Percentiles rank a stretch among this genome's conserved stretches.
phyloP scores from a whole-genome alignment of 1,284 basidiomycete genomes.

The Fistulinella cinereoalba region DNA sequence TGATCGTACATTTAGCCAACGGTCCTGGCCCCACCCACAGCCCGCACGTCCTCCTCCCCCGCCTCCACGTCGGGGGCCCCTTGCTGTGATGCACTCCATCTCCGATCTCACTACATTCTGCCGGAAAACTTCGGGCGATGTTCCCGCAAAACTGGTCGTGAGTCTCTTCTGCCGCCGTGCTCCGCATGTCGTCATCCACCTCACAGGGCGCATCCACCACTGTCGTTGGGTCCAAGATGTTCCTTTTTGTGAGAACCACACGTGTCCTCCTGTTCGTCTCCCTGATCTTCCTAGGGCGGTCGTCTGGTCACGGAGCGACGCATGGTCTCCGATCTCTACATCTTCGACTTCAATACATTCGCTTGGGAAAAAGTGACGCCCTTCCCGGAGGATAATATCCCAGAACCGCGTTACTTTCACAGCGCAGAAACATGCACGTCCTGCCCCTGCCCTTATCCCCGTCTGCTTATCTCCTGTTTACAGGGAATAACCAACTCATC shows the following conservation, averaged over 20 bases:
- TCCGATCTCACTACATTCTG: slow-evolving; percentile 86
- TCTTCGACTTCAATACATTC: slow-evolving; percentile 78
- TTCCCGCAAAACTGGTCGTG: slow-evolving; percentile 86
- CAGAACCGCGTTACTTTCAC: slow-evolving; percentile 85
- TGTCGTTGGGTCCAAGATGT: slow-evolving; percentile 79
- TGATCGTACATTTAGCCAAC: slow-evolving; percentile 23
- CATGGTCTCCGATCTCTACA: slow-evolving; percentile 87
- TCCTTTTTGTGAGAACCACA: slow-evolving; percentile 65
- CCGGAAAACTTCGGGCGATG: slow-evolving; percentile 79
- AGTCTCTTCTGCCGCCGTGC: slow-evolving; percentile 36
- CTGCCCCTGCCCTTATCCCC: not conserved
- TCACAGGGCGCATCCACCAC: slow-evolving; percentile 79
- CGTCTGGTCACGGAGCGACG: slow-evolving; percentile 81
- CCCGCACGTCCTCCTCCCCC: not conserved
- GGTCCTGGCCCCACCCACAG: slow-evolving; percentile 2
- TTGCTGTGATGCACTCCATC: slow-evolving; percentile 66
- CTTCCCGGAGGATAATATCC: slow-evolving; percentile 64
- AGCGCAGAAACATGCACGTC: slow-evolving; percentile 82
- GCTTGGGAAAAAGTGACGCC: slow-evolving; percentile 71
- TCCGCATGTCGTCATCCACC: not conserved
- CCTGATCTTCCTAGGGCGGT: slow-evolving; percentile 58
- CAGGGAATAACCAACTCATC: slow-evolving; percentile 85
- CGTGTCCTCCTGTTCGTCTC: not conserved
- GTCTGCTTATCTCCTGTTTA: slow-evolving; percentile 12
- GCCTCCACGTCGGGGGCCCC: not conserved